These are phyloP conservation scores for Articulospora tetracladia DNA, from an alignment of 495 filamentous ascomycete species.

Conservation along the genomic window DNA sequence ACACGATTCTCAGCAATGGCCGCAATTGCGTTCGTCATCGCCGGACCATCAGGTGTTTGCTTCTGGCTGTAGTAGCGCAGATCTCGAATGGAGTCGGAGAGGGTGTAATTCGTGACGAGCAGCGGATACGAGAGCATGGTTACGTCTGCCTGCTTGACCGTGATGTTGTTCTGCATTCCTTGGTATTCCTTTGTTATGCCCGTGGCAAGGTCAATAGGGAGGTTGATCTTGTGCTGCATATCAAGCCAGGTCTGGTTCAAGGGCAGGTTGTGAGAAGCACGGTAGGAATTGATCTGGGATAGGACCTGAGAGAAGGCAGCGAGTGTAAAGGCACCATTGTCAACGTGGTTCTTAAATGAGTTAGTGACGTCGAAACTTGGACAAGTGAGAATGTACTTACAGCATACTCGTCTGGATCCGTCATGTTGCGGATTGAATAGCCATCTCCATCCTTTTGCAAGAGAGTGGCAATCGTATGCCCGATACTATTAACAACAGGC, in stretches of 20 bases:
- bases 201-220: constrained; percentile 28
- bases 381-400: background rate
- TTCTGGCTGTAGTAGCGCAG: constrained; percentile 51
- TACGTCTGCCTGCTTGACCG: constrained; percentile 56
- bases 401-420: constrained; percentile 49
- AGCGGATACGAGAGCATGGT: constrained; percentile 50
- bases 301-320: constrained; percentile 26
- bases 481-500: constrained; percentile 43
- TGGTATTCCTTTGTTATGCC: constrained; percentile 64
- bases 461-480: constrained; percentile 37
- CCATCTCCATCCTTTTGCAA: constrained; percentile 33
- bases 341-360: constrained; percentile 62
- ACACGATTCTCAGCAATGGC: constrained; percentile 46
- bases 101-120: constrained; percentile 41
- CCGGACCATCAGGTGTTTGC: constrained; percentile 50
- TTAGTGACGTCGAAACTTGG: constrained; percentile 12
- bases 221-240: constrained; percentile 27
- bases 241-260: constrained; percentile 32
- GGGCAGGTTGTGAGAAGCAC: background rate
- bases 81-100: constrained; percentile 40
- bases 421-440: constrained; percentile 57
- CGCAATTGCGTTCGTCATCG: constrained; percentile 55
- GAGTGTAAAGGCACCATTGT: constrained; percentile 70
- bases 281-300: background rate
- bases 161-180: constrained; percentile 46